Conservation (phyloP, 2,329 filamentous ascomycete genomes). For the Talaromyces rugulosus region DNA sequence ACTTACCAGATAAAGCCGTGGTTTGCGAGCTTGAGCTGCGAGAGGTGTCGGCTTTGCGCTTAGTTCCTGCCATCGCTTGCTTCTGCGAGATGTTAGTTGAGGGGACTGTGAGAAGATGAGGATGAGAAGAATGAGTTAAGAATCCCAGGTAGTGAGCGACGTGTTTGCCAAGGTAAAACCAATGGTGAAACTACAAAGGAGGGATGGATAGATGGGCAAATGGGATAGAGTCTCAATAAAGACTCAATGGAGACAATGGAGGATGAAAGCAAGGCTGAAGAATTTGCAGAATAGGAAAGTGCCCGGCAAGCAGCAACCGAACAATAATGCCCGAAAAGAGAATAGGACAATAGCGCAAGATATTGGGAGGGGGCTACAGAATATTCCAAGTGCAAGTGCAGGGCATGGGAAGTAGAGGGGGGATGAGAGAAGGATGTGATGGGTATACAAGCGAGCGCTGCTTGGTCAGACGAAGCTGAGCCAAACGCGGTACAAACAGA, state of each 20-base stretch:
- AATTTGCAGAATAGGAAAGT: neutral
- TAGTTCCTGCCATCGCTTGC: conserved; percentile 34
- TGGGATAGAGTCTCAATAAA: neutral
- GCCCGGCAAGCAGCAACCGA: neutral
- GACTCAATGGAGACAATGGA: neutral
- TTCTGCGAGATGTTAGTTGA: conserved; percentile 12
- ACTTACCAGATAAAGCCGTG: neutral
- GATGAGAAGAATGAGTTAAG: neutral
- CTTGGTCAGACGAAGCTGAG: too few species aligned
- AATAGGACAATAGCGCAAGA: neutral
- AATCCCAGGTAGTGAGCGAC: neutral
- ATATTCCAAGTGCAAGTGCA: neutral
- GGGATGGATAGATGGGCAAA: neutral
- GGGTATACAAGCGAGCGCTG: neutral
- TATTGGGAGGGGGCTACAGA: neutral
- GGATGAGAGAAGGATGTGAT: neutral
- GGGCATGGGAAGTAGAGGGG: neutral
- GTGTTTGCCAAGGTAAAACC: neutral
- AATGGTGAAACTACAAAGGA: neutral
- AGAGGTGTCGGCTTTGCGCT: conserved; percentile 28
- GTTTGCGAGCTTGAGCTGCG: conserved; percentile 10
- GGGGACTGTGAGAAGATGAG: neutral
- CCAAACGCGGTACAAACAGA: neutral
- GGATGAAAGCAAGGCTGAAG: neutral
- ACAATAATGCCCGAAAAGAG: neutral